Conservation (phyloP, 352 stramenopile genomes). For the Phytophthora lateralis region DNA sequence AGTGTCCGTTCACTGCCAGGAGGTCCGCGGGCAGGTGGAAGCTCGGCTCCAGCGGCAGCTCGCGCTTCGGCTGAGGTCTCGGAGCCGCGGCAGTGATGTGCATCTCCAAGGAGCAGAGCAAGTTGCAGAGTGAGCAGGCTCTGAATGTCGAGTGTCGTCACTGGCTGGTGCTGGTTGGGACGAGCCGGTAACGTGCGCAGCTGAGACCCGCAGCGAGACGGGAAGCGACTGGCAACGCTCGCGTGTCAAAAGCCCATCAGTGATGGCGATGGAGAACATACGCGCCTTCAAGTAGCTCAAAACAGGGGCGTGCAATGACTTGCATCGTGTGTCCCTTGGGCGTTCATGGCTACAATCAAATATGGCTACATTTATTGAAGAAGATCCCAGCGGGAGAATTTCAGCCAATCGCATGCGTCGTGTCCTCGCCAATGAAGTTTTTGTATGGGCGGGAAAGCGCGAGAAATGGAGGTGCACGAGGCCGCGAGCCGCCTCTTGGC, state of each 20-base stretch:
- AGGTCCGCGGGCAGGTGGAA: constrained; percentile 31
- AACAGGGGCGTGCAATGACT: neutral
- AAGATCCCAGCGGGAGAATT: constrained; percentile 14
- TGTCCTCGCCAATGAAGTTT: constrained; percentile 31
- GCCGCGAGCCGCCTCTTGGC: constrained; percentile 41
- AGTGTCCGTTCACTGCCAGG: constrained; percentile 9
- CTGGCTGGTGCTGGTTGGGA: constrained; percentile 20
- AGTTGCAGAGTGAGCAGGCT: constrained; percentile 34
- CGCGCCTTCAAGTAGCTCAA: neutral
- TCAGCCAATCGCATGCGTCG: constrained; percentile 28
- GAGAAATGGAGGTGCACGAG: constrained; percentile 39
- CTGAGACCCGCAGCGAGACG: constrained; percentile 32
- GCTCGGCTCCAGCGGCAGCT: constrained; percentile 19
- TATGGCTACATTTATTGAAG: constrained; percentile 4
- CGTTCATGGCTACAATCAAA: neutral
- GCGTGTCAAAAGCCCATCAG: constrained; percentile 32
- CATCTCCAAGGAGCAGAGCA: constrained; percentile 25
- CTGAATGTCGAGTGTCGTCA: constrained; percentile 30
- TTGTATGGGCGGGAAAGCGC: constrained; percentile 17
- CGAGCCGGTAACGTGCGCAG: constrained; percentile 19
- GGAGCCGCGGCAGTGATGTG: constrained; percentile 34
- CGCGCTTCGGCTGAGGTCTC: constrained; percentile 24
- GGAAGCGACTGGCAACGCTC: constrained; percentile 41
- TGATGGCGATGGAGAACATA: constrained; percentile 31
- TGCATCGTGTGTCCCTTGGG: constrained; percentile 1